A percentile compares a stretch with the other conserved stretches of the same genome.
These are phyloP conservation scores for Lasiodiplodia sp. DNA, from an alignment of 2,329 filamentous ascomycete genomes.

Conservation along the genomic window DNA sequence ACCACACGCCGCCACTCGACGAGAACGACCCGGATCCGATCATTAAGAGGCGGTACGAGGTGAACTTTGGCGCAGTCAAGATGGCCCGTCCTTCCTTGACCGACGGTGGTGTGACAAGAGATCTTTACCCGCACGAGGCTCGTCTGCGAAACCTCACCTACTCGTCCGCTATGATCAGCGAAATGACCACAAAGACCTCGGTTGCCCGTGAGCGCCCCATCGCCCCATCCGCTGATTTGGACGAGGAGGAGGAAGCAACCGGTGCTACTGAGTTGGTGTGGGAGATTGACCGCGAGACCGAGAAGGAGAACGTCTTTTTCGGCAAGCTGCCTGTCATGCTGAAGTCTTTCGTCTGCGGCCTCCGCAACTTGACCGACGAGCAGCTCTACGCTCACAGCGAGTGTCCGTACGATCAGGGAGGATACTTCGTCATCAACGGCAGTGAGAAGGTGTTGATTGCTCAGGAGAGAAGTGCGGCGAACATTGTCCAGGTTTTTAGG, in stretches of 20 bases:
- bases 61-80: slow-evolving; percentile 90
- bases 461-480: slow-evolving; percentile 95
- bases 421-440: slow-evolving; percentile 99
- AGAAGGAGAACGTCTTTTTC: slow-evolving; percentile 77
- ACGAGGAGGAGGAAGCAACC: slow-evolving; percentile 60
- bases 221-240: slow-evolving; percentile 68
- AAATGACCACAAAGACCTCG: slow-evolving; percentile 84
- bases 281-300: slow-evolving; percentile 58
- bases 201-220: slow-evolving; percentile 80
- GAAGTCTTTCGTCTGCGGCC: slow-evolving; percentile 92
- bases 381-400: slow-evolving; percentile 92
- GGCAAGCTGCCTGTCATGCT: slow-evolving; percentile 98
- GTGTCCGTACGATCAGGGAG: slow-evolving; percentile 97
- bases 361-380: slow-evolving; percentile 83
- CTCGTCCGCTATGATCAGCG: slow-evolving; percentile 86
- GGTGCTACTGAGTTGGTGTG: slow-evolving; percentile 50
- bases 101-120: slow-evolving; percentile 85
- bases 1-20: slow-evolving; percentile 83
- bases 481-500: slow-evolving; percentile 99
- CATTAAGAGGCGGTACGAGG: slow-evolving; percentile 88
- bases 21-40: slow-evolving; percentile 77
- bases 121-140: slow-evolving; percentile 91
- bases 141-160: slow-evolving; percentile 96
- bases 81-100: slow-evolving; percentile 90
- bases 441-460: slow-evolving; percentile 98